A percentile compares a stretch with the other conserved stretches of the same genome.
Conservation (phyloP, 148 eudicot genomes). For the Vaccinium vitisidaea region DNA sequence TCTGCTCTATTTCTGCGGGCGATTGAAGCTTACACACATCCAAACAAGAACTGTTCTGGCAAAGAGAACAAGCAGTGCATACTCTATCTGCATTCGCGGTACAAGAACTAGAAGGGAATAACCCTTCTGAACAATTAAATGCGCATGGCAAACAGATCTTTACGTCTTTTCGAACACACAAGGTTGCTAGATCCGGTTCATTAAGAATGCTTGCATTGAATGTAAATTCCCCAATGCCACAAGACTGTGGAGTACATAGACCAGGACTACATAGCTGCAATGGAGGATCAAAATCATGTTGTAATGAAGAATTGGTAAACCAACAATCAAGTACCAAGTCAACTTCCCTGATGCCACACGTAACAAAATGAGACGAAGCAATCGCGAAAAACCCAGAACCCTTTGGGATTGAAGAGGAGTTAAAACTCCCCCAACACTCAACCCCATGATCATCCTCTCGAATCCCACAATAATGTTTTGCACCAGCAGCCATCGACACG, state of each 20-base stretch:
- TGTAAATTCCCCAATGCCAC: conserved; percentile 50
- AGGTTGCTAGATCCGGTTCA: conserved; percentile 68
- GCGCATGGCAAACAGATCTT: conserved; percentile 84
- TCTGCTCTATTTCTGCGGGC: conserved; percentile 30
- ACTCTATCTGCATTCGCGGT: conserved; percentile 61
- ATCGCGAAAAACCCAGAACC: conserved; percentile 65
- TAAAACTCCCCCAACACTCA: conserved; percentile 85
- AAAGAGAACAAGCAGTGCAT: conserved; percentile 85
- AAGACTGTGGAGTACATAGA: conserved; percentile 51
- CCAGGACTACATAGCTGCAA: conserved; percentile 94
- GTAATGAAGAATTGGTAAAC: conserved; percentile 41
- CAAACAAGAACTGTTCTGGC: conserved; percentile 85
- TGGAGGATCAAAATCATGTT: conserved; percentile 66
- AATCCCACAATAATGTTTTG: conserved; percentile 79
- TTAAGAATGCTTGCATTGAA: conserved; percentile 73
- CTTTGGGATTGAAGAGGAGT: conserved; percentile 65
- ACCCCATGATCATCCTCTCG: conserved; percentile 74
- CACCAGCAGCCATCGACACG: conserved; percentile 64
- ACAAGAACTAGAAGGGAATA: conserved; percentile 70
- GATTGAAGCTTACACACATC: conserved; percentile 61
- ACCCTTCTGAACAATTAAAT: conserved; percentile 64
- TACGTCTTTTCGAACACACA: conserved; percentile 67
- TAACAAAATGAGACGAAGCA: conserved; percentile 56
- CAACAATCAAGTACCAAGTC: conserved; percentile 90
- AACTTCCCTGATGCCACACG: conserved; percentile 81